These are phyloP conservation scores for Cystobasidium sp. DNA, from an alignment of 1,284 basidiomycete genomes.

Conservation along the genomic window DNA sequence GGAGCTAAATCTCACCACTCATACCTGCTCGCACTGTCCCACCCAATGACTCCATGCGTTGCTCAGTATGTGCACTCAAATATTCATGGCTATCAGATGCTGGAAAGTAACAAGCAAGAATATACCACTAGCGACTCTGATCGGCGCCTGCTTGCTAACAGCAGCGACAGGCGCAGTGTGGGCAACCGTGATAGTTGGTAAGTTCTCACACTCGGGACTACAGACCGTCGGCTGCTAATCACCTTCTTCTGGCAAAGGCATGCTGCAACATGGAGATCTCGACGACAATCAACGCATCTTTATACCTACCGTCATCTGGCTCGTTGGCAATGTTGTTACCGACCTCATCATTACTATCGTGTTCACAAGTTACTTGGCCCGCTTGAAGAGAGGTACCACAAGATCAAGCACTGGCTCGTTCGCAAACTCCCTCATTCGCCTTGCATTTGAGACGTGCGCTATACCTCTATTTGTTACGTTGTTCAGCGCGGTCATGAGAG, in stretches of 20 bases:
- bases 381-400: conserved; percentile 1
- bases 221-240: background rate
- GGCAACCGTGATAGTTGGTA: conserved; percentile 17
- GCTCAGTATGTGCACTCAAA: conserved; percentile 18
- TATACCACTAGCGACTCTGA: background rate
- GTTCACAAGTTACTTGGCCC: conserved; percentile 10
- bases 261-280: conserved; percentile 13
- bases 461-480: conserved; percentile 37
- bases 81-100: conserved; percentile 30
- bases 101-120: conserved; percentile 31
- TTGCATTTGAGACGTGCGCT: conserved; percentile 42
- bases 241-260: background rate
- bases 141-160: conserved; percentile 9
- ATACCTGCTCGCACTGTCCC: background rate
- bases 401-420: conserved; percentile 17
- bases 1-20: background rate
- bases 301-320: conserved; percentile 21
- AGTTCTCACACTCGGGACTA: background rate
- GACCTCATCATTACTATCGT: conserved; percentile 35
- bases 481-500: conserved; percentile 12
- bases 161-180: conserved; percentile 12
- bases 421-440: conserved; percentile 26
- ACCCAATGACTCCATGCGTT: background rate
- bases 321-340: conserved; percentile 17
- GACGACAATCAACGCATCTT: conserved; percentile 36